phyloP scores from a whole-genome alignment of 2,329 filamentous ascomycete species.

The Coniochaeta prunicola region DNA sequence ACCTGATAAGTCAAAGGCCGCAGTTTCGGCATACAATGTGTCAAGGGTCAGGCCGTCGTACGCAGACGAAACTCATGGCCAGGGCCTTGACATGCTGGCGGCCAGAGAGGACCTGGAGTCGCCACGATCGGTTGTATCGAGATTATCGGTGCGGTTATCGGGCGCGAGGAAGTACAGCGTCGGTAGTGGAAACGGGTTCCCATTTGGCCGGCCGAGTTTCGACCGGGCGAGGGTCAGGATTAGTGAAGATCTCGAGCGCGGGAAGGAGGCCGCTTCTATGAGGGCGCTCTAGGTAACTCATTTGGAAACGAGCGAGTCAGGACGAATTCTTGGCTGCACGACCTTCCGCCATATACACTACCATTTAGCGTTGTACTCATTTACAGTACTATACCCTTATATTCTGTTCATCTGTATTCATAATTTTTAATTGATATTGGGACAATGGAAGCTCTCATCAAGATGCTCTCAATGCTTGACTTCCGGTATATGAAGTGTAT shows the following conservation, averaged over 20 bases:
- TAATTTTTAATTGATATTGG: background rate
- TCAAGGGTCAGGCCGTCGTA: background rate
- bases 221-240: constrained; percentile 7
- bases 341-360: background rate
- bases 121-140: constrained; percentile 6
- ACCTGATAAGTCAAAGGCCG: background rate
- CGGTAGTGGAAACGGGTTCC: constrained; percentile 7
- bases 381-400: background rate
- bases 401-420: background rate
- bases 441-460: background rate
- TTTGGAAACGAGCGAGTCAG: background rate
- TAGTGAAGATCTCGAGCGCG: constrained; percentile 11
- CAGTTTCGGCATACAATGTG: background rate
- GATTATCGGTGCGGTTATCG: constrained; percentile 1
- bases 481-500: background rate
- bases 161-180: constrained; percentile 8
- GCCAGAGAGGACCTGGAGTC: constrained; percentile 5
- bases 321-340: background rate
- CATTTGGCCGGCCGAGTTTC: constrained; percentile 7
- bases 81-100: background rate
- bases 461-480: background rate
- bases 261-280: constrained; percentile 4
- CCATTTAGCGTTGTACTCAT: background rate
- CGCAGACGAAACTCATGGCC: background rate
- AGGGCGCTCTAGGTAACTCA: background rate